Base-by-base conservation (phyloP, 2,329 filamentous ascomycete species). In the Pseudocercospora cruenta region DNA sequence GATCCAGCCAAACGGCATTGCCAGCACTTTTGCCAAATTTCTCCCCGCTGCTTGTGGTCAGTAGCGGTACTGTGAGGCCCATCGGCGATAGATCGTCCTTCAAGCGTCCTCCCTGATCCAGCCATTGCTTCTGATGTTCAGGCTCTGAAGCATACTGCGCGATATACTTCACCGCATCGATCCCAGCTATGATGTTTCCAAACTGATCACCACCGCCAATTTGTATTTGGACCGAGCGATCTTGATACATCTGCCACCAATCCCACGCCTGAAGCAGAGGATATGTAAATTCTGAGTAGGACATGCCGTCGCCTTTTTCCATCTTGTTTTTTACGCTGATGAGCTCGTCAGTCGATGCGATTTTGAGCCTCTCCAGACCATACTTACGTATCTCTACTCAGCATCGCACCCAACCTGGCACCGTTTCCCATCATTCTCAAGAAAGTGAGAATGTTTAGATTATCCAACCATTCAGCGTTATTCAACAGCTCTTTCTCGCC, bases 21-120 rank as follows among this genome's bases (percentile, higher is more conserved):
- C 94, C 94, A 1, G 93, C 91, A 69, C 90, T 96, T 82, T 99
- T 99, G 60, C 95, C 95, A 73, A 98, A 94, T 79, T 99, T 99
- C 76, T 88, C 88, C 19, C 95, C 95, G 0, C 91, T 87, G 0
- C 91, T 84, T 60, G 94, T 94, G 0, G 93, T 97, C 43, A 99
- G 83, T 1, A 99, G 86, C 0, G 95, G 95, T 0, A 94, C 93
- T 0, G 95, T 98, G 71, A 99, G 90, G 7, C 95, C 95, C 67
- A 94, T 86, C 0, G 94, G 92, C 24, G 81, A 74, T 21, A 78
- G 71, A 7, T 78, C 78, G 2, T 79, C 73, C 45, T 82, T 76
- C 45, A 82, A 67, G 55, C 72, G 83, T 73, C 63, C 83, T 67
- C 63, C 73, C 60, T 60, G 43, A 51, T 60, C 76, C 65, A 72